A percentile compares a stretch with the other conserved stretches of the same genome.
Evolutionary conservation across 2,329 filamentous ascomycete species (phyloP).

Genomic region (Fusarium sp.): DNA sequence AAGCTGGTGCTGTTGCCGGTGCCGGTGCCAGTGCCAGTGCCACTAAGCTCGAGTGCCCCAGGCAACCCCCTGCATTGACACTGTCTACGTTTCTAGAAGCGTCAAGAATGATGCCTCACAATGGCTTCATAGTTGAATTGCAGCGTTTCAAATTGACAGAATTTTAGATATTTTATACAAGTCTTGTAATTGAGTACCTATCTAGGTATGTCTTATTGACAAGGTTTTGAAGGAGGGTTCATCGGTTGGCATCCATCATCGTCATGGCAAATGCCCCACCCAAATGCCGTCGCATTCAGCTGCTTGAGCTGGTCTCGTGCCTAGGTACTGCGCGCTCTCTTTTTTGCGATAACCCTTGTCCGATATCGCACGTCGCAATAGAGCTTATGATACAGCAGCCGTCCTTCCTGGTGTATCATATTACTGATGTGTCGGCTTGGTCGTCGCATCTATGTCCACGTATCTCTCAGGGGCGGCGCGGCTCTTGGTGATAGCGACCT

Average conservation of each 20-base stretch:
- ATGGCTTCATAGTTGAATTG: constrained; percentile 1
- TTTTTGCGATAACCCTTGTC: constrained; percentile 16
- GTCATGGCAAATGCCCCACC: constrained; percentile 40
- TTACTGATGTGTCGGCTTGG: background rate
- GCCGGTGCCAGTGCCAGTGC: constrained; percentile 14
- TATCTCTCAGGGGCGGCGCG: constrained; percentile 9
- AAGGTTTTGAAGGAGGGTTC: constrained; percentile 6
- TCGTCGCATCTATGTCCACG: background rate
- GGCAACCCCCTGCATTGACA: constrained; percentile 43
- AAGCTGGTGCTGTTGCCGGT: constrained; percentile 26
- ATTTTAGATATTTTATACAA: background rate
- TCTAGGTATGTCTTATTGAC: background rate
- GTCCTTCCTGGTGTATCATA: background rate
- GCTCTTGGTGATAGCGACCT: constrained; percentile 3
- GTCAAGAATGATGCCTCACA: constrained; percentile 40
- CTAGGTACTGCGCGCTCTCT: constrained; percentile 9
- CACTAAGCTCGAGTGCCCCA: constrained; percentile 21
- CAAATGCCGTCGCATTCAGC: constrained; percentile 33
- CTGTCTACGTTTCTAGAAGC: constrained; percentile 45
- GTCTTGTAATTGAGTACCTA: constrained; percentile 5
- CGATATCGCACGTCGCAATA: background rate
- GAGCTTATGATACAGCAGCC: background rate
- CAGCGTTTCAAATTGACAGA: background rate
- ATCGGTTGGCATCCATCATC: constrained; percentile 23
- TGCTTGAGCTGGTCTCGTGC: constrained; percentile 44